These are phyloP conservation scores for Elsinoe necatrix DNA, from an alignment of 2,329 filamentous ascomycete species.

Conservation along the genomic window DNA sequence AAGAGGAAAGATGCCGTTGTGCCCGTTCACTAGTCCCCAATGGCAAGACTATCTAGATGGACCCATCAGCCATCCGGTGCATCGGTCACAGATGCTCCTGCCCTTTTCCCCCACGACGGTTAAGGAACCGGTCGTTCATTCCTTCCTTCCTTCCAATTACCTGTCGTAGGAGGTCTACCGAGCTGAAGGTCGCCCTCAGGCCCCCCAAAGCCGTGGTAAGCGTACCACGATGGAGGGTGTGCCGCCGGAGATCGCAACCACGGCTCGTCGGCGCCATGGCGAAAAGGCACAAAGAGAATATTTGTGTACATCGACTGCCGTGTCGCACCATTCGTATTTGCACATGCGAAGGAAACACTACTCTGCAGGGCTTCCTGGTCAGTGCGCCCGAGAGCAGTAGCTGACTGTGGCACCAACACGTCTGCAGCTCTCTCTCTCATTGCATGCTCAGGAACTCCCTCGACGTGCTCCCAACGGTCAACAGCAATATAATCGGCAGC, in stretches of 20 bases:
- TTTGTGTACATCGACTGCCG: neutral
- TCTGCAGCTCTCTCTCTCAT: neutral
- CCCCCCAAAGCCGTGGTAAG: neutral
- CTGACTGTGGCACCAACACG: constrained; percentile 3
- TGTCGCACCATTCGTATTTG: neutral
- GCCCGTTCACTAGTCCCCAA: constrained; percentile 1
- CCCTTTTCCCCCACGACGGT: neutral
- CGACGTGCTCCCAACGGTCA: neutral
- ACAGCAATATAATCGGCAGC: neutral
- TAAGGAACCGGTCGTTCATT: constrained; percentile 8
- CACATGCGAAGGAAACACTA: neutral
- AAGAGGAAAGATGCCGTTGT: constrained; percentile 8
- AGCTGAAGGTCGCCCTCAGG: neutral
- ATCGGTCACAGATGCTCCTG: neutral
- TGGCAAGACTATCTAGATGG: constrained; percentile 6
- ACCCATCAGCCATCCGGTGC: neutral
- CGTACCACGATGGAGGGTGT: constrained; percentile 3
- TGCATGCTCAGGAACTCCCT: neutral
- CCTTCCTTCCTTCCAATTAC: constrained; percentile 12
- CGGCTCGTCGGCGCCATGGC: constrained; percentile 7
- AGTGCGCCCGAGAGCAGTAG: neutral
- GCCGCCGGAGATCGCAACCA: constrained; percentile 11
- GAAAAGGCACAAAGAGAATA: neutral
- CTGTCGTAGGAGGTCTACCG: neutral
- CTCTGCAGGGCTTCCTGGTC: neutral